Percentiles rank a stretch among this genome's conserved stretches.
These are phyloP conservation scores for Arthroderma sp. DNA, from an alignment of 2,329 filamentous ascomycete genomes.

Conservation along the genomic window DNA sequence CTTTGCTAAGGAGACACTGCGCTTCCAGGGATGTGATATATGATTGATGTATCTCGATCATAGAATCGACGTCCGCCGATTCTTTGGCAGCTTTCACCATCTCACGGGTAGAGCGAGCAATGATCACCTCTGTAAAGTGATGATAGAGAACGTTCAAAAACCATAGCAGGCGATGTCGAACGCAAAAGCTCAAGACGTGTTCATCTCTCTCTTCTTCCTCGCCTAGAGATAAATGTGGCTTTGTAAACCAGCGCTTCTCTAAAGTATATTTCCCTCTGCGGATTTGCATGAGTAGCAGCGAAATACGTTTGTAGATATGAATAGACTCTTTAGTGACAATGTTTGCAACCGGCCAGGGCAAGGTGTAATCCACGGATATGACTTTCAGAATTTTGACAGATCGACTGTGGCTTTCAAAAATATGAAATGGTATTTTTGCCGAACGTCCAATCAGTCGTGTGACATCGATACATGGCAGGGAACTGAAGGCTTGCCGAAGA, in stretches of 20 bases:
- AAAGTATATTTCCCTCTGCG: constrained; percentile 59
- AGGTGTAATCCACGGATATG: constrained; percentile 55
- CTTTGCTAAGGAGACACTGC: constrained; percentile 57
- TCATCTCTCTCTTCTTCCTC: constrained; percentile 19
- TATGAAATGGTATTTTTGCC: constrained; percentile 29
- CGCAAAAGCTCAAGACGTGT: constrained; percentile 27
- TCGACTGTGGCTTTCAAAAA: constrained; percentile 39
- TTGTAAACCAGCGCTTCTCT: constrained; percentile 38
- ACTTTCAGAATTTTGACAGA: constrained; percentile 52
- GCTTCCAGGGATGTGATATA: constrained; percentile 54
- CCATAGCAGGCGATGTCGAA: constrained; percentile 63
- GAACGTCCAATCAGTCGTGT: constrained; percentile 52
- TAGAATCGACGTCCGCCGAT: constrained; percentile 65
- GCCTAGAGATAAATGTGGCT: constrained; percentile 33
- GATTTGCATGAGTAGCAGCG: constrained; percentile 65
- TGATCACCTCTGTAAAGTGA: constrained; percentile 62
- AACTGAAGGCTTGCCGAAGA: constrained; percentile 57
- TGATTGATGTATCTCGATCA: constrained; percentile 57
- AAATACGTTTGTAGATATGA: constrained; percentile 56
- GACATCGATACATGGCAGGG: constrained; percentile 42
- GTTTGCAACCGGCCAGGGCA: constrained; percentile 56
- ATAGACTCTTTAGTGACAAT: constrained; percentile 57
- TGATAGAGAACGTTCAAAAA: constrained; percentile 63
- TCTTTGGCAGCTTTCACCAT: constrained; percentile 47
- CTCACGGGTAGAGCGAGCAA: constrained; percentile 47